Conservation (phyloP, 2,329 filamentous ascomycete species). For the Alternaria solani region DNA sequence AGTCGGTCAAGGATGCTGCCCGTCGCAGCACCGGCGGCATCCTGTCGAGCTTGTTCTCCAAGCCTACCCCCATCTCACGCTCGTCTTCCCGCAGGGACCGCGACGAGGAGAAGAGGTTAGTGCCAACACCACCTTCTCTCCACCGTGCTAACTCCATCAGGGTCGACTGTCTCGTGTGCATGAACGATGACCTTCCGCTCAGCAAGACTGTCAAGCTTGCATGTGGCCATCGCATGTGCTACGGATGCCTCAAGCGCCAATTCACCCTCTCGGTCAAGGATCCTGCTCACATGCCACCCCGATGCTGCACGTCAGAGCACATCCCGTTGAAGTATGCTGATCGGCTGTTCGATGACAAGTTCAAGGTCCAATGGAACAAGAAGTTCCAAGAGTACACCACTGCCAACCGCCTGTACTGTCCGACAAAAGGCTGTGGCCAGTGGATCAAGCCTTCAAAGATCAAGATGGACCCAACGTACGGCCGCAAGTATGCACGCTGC, state of each 20-base stretch:
- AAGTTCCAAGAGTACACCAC: conserved; percentile 81
- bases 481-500: conserved; percentile 74
- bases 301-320: conserved; percentile 76
- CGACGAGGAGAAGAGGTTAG: conserved; percentile 39
- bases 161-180: conserved; percentile 76
- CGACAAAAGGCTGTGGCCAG: conserved; percentile 73
- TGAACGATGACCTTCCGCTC: conserved; percentile 70
- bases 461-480: conserved; percentile 58
- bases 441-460: conserved; percentile 81
- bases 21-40: conserved; percentile 46
- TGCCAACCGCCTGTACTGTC: conserved; percentile 80
- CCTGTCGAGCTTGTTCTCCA: conserved; percentile 47
- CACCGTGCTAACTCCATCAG: conserved; percentile 52
- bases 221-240: conserved; percentile 84
- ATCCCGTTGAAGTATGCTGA: conserved; percentile 82
- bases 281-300: conserved; percentile 82
- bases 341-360: conserved; percentile 73
- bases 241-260: conserved; percentile 74
- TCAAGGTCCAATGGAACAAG: conserved; percentile 81
- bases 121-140: neutral
- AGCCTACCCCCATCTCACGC: conserved; percentile 32
- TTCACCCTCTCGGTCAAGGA: conserved; percentile 81
- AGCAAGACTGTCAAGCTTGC: conserved; percentile 73
- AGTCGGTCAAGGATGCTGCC: conserved; percentile 35
- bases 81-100: conserved; percentile 30